Conservation (phyloP, 768 basidiomycete species). For the Heimioporus sp. region DNA sequence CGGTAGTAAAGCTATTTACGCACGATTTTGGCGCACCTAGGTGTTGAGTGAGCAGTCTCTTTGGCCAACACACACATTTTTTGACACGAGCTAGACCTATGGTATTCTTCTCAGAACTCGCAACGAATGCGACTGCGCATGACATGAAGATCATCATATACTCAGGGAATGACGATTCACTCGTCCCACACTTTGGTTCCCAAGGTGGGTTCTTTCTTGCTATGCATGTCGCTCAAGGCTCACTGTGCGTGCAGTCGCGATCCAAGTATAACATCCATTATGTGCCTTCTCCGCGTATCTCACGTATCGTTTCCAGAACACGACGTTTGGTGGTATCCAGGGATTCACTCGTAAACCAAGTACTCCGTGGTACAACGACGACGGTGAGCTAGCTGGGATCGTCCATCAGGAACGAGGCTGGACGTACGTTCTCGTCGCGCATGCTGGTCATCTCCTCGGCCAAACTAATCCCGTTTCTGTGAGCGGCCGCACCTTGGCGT, state of each 20-base stretch:
- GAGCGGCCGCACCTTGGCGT: slow-evolving; percentile 12
- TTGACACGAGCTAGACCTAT: slow-evolving; percentile 55
- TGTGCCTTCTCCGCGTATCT: background rate
- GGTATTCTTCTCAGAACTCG: slow-evolving; percentile 62
- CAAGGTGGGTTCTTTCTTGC: slow-evolving; percentile 44
- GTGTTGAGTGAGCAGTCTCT: slow-evolving; percentile 36
- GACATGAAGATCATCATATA: slow-evolving; percentile 51
- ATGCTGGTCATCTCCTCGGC: slow-evolving; percentile 39
- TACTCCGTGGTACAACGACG: slow-evolving; percentile 63
- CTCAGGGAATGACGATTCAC: slow-evolving; percentile 68
- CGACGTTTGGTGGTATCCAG: slow-evolving; percentile 76
- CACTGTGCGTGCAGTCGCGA: slow-evolving; percentile 40
- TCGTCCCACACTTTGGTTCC: slow-evolving; percentile 58
- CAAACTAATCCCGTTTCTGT: slow-evolving; percentile 40
- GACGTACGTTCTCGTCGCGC: slow-evolving; percentile 39
- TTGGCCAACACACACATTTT: no score
- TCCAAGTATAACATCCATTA: slow-evolving; percentile 40
- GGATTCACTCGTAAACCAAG: slow-evolving; percentile 68
- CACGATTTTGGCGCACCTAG: no score
- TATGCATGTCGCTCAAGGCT: background rate
- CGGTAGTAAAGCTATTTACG: no score
- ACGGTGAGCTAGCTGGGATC: slow-evolving; percentile 57
- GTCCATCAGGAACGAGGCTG: slow-evolving; percentile 72
- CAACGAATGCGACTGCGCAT: slow-evolving; percentile 54
- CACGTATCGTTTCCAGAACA: slow-evolving; percentile 47